Conservation (phyloP, 2,329 filamentous ascomycete genomes). For the Aspergillus japonicus region DNA sequence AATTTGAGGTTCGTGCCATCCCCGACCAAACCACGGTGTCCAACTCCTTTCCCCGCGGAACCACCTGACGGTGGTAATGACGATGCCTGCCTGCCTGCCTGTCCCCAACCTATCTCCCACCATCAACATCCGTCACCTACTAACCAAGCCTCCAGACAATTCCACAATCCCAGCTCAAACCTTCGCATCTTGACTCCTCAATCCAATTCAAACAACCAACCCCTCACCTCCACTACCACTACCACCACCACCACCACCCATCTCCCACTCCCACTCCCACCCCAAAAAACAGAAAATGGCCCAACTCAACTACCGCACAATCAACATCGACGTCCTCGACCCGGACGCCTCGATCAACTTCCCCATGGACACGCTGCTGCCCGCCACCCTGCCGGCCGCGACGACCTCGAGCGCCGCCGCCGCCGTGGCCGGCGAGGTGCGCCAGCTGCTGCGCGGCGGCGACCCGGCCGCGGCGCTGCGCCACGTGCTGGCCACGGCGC, state of each 20-base stretch:
- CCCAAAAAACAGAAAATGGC: conserved; percentile 45
- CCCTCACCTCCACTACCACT: not conserved
- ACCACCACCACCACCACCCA: not conserved
- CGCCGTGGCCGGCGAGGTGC: conserved; percentile 73
- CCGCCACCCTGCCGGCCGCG: conserved; percentile 66
- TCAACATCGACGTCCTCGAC: conserved; percentile 89
- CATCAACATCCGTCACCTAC: no score
- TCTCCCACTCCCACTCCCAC: not conserved
- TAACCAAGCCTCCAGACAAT: not conserved
- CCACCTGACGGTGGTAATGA: not conserved
- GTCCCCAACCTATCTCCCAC: not conserved
- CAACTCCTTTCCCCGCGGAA: conserved; percentile 8
- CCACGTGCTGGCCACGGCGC: conserved; percentile 79
- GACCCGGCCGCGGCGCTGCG: conserved; percentile 84
- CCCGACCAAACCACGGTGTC: not conserved
- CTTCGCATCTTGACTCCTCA: not conserved
- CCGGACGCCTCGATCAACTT: conserved; percentile 91
- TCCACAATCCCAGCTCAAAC: not conserved
- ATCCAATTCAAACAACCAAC: not conserved
- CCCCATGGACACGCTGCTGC: conserved; percentile 78
- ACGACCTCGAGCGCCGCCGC: conserved; percentile 76
- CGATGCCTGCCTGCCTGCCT: conserved; percentile 1
- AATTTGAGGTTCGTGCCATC: not conserved
- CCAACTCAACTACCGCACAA: conserved; percentile 71
- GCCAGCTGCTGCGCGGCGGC: conserved; percentile 81